Conservation (phyloP, 805 yeast genomes). For the Priceomyces carsonii region DNA sequence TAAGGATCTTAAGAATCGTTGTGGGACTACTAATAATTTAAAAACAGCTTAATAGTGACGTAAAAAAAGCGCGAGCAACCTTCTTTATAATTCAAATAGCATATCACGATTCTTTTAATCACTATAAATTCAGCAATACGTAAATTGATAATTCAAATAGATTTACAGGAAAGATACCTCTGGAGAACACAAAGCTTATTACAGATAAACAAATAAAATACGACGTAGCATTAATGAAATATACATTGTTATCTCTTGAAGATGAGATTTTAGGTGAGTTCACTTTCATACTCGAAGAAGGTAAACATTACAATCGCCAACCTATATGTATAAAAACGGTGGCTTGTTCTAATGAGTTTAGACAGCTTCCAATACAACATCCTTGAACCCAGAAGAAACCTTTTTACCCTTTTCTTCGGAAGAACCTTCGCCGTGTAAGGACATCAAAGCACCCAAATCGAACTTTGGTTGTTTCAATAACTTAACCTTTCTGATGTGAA, state of each 20-base stretch:
- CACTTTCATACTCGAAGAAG: constrained; percentile 4
- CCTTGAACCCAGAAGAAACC: constrained; percentile 95
- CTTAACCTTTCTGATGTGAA: constrained; percentile 96
- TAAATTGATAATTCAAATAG: too few species aligned
- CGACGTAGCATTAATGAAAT: constrained; percentile 16
- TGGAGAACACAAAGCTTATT: too few species aligned
- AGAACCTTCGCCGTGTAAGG: constrained; percentile 91
- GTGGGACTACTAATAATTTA: too few species aligned
- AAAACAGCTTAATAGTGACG: too few species aligned
- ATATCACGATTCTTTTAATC: too few species aligned
- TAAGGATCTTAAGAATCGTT: too few species aligned
- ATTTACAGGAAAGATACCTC: neutral
- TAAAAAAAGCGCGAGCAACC: too few species aligned
- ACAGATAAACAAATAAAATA: constrained; percentile 8
- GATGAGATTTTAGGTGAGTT: neutral
- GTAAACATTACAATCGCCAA: constrained; percentile 3
- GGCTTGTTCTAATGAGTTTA: constrained; percentile 32
- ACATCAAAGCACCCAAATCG: constrained; percentile 89
- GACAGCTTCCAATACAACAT: constrained; percentile 93
- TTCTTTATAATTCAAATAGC: too few species aligned
- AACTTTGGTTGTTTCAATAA: constrained; percentile 95
- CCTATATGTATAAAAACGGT: neutral
- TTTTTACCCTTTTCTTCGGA: constrained; percentile 92
- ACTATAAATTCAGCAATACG: too few species aligned
- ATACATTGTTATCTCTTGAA: constrained; percentile 9